phyloP scores from a whole-genome alignment of 495 filamentous ascomycete species.

The Neurospora sp. region DNA sequence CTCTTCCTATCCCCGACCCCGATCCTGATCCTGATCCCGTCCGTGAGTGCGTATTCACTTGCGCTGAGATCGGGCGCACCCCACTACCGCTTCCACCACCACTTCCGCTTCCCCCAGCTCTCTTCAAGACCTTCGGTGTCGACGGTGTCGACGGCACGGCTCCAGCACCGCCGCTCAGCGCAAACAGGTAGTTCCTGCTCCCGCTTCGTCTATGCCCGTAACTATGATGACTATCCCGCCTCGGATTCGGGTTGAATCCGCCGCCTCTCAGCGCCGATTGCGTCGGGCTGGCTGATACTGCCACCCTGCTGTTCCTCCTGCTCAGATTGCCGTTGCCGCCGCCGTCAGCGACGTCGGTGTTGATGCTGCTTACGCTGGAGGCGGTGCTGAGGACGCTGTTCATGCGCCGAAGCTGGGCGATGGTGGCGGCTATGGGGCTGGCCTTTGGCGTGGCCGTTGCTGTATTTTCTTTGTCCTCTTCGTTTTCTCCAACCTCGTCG shows the following conservation, averaged over 20 bases:
- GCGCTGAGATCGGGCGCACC: not conserved
- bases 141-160: not conserved
- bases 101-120: not conserved
- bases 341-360: not conserved
- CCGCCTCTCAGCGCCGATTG: not conserved
- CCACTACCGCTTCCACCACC: not conserved
- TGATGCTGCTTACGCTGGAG: slow-evolving; percentile 7
- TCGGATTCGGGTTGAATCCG: not conserved
- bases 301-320: not conserved
- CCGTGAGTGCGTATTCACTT: not conserved
- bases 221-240: not conserved
- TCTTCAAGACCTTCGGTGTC: not conserved
- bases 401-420: slow-evolving; percentile 18
- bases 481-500: not conserved
- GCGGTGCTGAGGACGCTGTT: slow-evolving; percentile 14
- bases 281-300: not conserved
- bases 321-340: not conserved
- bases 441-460: not conserved
- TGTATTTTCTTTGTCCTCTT: not conserved
- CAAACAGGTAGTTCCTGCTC: slow-evolving; percentile 3
- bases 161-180: not conserved
- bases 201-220: not conserved
- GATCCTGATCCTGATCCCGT: not conserved
- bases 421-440: slow-evolving; percentile 2
- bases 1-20: not conserved